A percentile compares a stretch with the other conserved stretches of the same genome.
phyloP scores from a whole-genome alignment of 805 yeast genomes.

The Metschnikowia colocasiae region DNA sequence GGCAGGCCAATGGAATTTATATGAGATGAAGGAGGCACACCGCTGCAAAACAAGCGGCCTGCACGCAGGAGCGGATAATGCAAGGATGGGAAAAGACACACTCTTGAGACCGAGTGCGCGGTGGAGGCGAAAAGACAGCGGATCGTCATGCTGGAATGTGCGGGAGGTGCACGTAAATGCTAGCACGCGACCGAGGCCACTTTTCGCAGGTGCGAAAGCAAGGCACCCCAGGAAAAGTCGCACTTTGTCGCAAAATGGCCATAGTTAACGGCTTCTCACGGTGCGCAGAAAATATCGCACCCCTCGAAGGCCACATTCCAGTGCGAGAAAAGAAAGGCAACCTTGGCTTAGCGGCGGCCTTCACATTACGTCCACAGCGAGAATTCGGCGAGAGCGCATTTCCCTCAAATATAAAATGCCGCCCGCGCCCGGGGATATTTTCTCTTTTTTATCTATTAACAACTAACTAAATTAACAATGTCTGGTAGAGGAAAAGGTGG shows the following conservation, averaged over 20 bases:
- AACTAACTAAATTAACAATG: constrained; percentile 46
- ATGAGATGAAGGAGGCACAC: constrained; percentile 3
- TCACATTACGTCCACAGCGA: not conserved
- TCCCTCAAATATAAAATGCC: constrained; percentile 14
- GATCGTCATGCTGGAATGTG: constrained; percentile 11
- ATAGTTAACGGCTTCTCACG: constrained; percentile 15
- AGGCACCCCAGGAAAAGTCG: constrained; percentile 1
- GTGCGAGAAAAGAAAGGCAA: constrained; percentile 12
- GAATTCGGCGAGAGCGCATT: not conserved
- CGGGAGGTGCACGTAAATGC: constrained; percentile 7
- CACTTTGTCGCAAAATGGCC: constrained; percentile 11
- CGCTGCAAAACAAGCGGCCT: not conserved
- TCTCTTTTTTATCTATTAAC: constrained; percentile 7
- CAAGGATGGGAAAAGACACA: not conserved
- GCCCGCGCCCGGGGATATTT: constrained; percentile 11
- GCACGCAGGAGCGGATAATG: not conserved
- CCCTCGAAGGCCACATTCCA: not conserved
- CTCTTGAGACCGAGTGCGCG: not conserved
- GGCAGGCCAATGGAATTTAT: constrained; percentile 7
- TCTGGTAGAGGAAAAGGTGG: constrained; percentile 99
- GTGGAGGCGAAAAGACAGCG: constrained; percentile 4
- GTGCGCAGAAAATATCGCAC: constrained; percentile 11
- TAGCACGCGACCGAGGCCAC: constrained; percentile 12
- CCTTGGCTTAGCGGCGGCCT: constrained; percentile 7
- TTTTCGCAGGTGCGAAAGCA: constrained; percentile 10